Evolutionary conservation across 2,329 filamentous ascomycete genomes (phyloP), one percentile per base, ranked within the genome.

Genomic region (Fusarium marasasianum): DNA sequence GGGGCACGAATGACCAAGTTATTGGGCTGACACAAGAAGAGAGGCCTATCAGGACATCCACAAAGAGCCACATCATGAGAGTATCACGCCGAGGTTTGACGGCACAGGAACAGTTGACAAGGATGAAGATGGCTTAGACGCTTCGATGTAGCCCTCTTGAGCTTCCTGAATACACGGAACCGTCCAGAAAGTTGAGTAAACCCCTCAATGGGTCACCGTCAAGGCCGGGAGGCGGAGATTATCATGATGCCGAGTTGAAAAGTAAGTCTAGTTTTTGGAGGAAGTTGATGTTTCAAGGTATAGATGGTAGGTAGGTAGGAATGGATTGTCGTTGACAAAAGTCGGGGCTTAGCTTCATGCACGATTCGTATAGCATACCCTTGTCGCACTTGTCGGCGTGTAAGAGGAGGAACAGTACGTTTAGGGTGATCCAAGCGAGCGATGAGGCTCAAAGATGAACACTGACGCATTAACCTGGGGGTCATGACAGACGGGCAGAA

Each of bases 291-390:
- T 57, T 53, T 66, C 57, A 51, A 59, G 38, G 43, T 26, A 17
- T 35, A 35, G 33, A 35, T 3, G 33, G 33, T 35, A 35, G 33
- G 29, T 29, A 47, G 17, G 44, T 26, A 26, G 24, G 24, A 13
- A 50, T 69, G 33, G 50, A 45, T 26, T 61, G 69, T 70, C 53
- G 69, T 73, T 65, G 59, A 58, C 26, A 26, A 51, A 54, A 63
- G 47, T 63, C 59, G 66, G 50, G 69, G 76, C 65, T 69, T 77
- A 77, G 76, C 74, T 70, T 73, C 72, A 73, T 78, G 76, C 76
- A 78, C 57, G 68, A 73, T 78, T 78, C 76, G 76, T 78, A 75
- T 78, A 78, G 76, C 76, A 77, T 44, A 71, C 58, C 61, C 71
- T 64, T 57, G 71, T 41, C 41, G 10, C n/a, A 37, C 31, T 29